phyloP scores from a whole-genome alignment of 495 filamentous ascomycete species.

The Lophiotrema nucula region DNA sequence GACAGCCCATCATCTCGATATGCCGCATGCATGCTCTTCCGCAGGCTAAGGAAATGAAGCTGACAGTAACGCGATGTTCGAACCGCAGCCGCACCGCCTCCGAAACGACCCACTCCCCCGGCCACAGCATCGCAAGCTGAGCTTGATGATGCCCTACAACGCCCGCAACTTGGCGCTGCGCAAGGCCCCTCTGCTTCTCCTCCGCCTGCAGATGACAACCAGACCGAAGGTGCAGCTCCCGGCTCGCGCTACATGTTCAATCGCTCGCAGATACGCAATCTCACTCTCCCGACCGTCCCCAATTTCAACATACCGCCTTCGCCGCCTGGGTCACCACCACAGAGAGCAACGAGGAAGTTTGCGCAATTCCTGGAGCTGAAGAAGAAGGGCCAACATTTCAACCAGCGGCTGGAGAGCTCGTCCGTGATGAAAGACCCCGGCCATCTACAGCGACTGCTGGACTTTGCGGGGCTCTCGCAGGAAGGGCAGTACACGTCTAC shows the following conservation, averaged over 20 bases:
- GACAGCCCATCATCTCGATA: too few relatives aligned
- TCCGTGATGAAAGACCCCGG: slow-evolving; percentile 77
- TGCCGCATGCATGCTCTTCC: too few relatives aligned
- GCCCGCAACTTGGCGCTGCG: slow-evolving; percentile 37
- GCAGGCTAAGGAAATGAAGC: background rate
- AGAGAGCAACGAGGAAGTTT: slow-evolving; percentile 67
- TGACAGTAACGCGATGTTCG: background rate
- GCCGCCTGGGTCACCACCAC: slow-evolving; percentile 71
- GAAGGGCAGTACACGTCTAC: slow-evolving; percentile 74
- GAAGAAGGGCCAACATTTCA: slow-evolving; percentile 85
- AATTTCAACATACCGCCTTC: slow-evolving; percentile 82
- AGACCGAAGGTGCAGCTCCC: slow-evolving; percentile 41
- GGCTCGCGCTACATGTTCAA: slow-evolving; percentile 68
- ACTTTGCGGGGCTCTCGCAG: slow-evolving; percentile 71
- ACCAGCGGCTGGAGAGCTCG: slow-evolving; percentile 70
- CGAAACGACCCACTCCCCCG: background rate
- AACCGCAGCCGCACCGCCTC: background rate
- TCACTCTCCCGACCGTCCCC: slow-evolving; percentile 80
- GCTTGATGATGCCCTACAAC: slow-evolving; percentile 27
- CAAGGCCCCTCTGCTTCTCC: slow-evolving; percentile 50
- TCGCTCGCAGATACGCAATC: slow-evolving; percentile 66
- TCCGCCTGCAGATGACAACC: slow-evolving; percentile 24
- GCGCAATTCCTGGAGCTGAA: slow-evolving; percentile 82
- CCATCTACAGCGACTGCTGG: slow-evolving; percentile 73
- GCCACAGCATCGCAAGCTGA: background rate